Base-by-base conservation (phyloP, 2,329 filamentous ascomycete species). In the Didymella sp. region DNA sequence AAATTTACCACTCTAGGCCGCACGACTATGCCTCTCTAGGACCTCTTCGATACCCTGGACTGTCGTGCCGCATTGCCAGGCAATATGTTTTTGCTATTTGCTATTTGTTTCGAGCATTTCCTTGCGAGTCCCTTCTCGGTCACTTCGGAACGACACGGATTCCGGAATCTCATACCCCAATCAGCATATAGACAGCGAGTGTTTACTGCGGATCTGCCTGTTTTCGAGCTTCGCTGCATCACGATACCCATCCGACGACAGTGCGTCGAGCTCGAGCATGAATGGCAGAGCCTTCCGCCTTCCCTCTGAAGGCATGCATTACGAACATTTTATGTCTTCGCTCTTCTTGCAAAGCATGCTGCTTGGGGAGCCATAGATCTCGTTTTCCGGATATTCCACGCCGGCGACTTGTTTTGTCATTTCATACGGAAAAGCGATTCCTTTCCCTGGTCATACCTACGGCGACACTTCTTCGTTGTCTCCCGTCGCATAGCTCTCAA, bases 121-220 rank as follows among this genome's bases (percentile, higher is more conserved):
- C 62, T 61, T 68, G 69, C 69, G 64, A 68, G 69, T 68, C 62
- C 62, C 65, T 72, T 71, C 64, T 65, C 66, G 70, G 68, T 72
- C 61, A 66, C 62, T 66, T 57, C 68, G 68, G 62, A 71, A 69
- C 64, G 70, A 70, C 68, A 69, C 71, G 76, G 71, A 73, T 70
- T 73, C 72, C 70, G 74, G 74, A 76, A 76, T 73, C 74, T 77
- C 75, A 78, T 79, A 78, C 77, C 77, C 77, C 74, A 73, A 78
- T 68, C 77, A 78, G 78, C 78, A 80, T 79, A 80, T 81, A 80
- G 79, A 80, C 74, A 79, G 77, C 78, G 77, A 78, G 74, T 76
- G 76, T 80, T 80, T 78, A 70, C 73, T 75, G 74, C 73, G 72
- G 69, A 70, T 70, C 73, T 73, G 73, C 71, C 69, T 75, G 67